Evolutionary conservation across 371 early-diverging fungal genomes (phyloP).

Genomic region (Mortierella sp.): DNA sequence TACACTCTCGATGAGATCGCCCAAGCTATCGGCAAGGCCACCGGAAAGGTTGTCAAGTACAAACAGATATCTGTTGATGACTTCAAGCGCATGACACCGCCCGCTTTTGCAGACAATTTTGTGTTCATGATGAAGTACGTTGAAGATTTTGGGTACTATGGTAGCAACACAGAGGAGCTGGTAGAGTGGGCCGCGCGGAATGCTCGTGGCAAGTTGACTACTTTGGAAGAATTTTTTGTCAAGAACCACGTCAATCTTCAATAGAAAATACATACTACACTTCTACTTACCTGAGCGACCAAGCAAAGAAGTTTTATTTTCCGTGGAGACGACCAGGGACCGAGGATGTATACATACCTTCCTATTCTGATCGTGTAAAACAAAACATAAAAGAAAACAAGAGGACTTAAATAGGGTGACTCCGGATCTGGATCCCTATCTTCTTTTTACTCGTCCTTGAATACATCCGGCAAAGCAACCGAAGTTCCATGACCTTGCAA

Average conservation of each 20-base stretch:
- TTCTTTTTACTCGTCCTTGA: no score
- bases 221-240: conserved; percentile 21
- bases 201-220: conserved; percentile 28
- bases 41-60: conserved; percentile 27
- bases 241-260: conserved; percentile 12
- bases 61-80: conserved; percentile 11
- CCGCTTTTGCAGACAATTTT: neutral
- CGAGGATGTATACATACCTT: neutral
- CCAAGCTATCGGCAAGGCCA: conserved; percentile 9
- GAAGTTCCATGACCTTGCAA: no score
- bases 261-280: neutral
- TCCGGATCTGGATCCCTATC: no score
- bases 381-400: no score
- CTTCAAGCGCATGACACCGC: conserved; percentile 9
- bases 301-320: neutral
- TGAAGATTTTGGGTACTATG: conserved; percentile 19
- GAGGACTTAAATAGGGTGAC: no score
- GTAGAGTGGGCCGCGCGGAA: neutral
- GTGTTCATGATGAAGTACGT: neutral
- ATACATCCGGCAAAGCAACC: no score
- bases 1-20: conserved; percentile 20
- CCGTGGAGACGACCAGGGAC: neutral
- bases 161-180: conserved; percentile 4
- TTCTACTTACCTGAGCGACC: neutral
- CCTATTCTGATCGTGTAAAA: no score